phyloP scores from a whole-genome alignment of 179 eudicot genomes.

The Drosera spatulata region DNA sequence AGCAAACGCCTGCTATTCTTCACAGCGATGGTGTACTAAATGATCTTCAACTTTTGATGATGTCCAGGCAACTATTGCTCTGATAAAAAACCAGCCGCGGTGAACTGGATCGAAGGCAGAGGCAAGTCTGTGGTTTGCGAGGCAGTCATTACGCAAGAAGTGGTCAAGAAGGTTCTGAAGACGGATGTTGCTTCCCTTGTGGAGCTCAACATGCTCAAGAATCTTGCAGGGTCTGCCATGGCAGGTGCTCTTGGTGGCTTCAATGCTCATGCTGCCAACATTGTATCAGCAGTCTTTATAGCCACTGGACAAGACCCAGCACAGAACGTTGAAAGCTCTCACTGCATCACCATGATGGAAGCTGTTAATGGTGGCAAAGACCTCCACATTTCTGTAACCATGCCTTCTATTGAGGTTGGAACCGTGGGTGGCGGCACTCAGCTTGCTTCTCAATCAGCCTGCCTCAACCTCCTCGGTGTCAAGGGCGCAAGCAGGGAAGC shows the following conservation, averaged over 20 bases:
- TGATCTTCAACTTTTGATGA: neutral
- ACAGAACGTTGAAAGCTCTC: conserved; percentile 14
- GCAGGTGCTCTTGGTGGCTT: no score
- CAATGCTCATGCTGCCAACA: conserved; percentile 20
- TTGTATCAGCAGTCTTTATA: conserved; percentile 34
- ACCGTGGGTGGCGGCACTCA: conserved; percentile 47
- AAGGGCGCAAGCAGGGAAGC: conserved; percentile 33
- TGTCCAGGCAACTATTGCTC: conserved; percentile 31
- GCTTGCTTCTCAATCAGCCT: conserved; percentile 39
- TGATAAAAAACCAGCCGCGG: no score
- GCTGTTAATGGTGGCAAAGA: conserved; percentile 37
- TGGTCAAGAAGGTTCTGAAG: no score
- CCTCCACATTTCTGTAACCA: conserved; percentile 31
- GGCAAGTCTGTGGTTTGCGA: no score
- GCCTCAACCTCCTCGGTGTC: conserved; percentile 37
- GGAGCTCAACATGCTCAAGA: no score
- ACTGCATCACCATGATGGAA: conserved; percentile 51
- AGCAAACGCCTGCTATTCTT: no score
- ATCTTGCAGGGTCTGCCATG: no score
- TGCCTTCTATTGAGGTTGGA: conserved; percentile 14
- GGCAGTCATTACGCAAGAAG: no score
- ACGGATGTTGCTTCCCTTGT: no score
- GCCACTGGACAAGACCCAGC: conserved; percentile 47
- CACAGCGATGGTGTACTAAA: no score
- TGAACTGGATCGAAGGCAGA: no score